Percentiles rank a stretch among this genome's conserved stretches.
Conservation (phyloP, 257 asterid species). For the Avicennia marina region DNA sequence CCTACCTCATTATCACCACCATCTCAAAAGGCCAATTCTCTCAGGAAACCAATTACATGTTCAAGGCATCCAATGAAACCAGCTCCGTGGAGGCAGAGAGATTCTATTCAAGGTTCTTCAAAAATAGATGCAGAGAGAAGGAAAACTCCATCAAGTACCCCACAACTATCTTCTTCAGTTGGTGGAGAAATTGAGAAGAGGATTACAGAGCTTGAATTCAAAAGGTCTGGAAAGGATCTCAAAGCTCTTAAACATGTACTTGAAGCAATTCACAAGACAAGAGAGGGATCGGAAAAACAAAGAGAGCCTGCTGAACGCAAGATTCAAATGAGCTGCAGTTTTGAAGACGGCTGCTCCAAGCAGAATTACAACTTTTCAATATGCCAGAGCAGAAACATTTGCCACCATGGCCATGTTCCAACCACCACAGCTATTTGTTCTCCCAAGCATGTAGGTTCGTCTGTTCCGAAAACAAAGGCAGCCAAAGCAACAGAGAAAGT, state of each 20-base stretch:
- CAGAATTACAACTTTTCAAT: conserved; percentile 22
- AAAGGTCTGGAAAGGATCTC: conserved; percentile 73
- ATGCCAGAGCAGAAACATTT: conserved; percentile 21
- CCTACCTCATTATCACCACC: conserved; percentile 26
- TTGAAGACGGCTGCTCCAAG: conserved; percentile 19
- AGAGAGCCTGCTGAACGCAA: conserved; percentile 29
- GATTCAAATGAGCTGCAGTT: conserved; percentile 27
- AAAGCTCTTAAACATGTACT: conserved; percentile 91
- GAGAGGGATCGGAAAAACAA: conserved; percentile 37
- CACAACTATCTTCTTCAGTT: conserved; percentile 47
- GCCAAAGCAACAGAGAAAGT: conserved; percentile 21
- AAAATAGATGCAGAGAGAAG: conserved; percentile 27
- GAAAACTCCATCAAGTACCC: conserved; percentile 25
- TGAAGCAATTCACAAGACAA: conserved; percentile 74
- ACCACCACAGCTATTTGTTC: conserved; percentile 19
- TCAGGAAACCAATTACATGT: conserved; percentile 21
- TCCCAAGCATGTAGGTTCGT: conserved; percentile 35
- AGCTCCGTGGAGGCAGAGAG: conserved; percentile 63
- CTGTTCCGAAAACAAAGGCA: conserved; percentile 32
- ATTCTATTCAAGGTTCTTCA: conserved; percentile 25
- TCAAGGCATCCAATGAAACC: conserved; percentile 55
- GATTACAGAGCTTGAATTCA: conserved; percentile 63
- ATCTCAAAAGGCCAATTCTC: conserved; percentile 21
- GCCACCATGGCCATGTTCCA: conserved; percentile 21
- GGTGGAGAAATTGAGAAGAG: conserved; percentile 78